phyloP scores from a whole-genome alignment of 2,329 filamentous ascomycete genomes.

The Microthyrium microscopicum region DNA sequence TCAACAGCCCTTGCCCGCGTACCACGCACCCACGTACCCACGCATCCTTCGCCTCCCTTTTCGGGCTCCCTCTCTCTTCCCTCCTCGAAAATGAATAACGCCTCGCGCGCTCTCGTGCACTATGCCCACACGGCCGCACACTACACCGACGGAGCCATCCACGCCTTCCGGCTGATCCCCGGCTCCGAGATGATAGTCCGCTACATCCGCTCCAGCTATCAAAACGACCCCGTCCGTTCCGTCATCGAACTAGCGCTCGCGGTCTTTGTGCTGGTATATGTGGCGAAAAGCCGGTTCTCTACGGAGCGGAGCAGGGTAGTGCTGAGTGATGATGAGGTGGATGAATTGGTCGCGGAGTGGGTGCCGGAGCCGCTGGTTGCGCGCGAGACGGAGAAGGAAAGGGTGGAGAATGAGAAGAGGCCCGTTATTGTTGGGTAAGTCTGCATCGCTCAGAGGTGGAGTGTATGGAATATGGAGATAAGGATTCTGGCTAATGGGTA shows the following conservation, averaged over 20 bases:
- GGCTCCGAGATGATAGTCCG: constrained; percentile 87
- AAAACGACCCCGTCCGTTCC: constrained; percentile 87
- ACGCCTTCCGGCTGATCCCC: constrained; percentile 74
- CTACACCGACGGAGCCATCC: constrained; percentile 26
- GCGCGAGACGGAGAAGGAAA: constrained; percentile 56
- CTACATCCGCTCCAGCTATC: constrained; percentile 94
- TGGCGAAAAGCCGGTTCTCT: constrained; percentile 81
- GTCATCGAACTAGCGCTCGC: constrained; percentile 87
- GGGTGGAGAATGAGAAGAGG: constrained; percentile 65
- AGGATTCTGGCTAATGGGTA: constrained; percentile 6
- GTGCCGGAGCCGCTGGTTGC: constrained; percentile 79
- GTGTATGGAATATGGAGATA: neutral
- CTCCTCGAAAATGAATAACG: no score
- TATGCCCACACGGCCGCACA: neutral
- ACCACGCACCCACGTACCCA: no score
- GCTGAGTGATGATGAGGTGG: constrained; percentile 85
- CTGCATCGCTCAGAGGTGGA: neutral
- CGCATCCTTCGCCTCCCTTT: no score
- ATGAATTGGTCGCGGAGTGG: constrained; percentile 95
- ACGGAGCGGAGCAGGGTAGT: constrained; percentile 80
- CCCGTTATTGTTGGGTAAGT: constrained; percentile 67
- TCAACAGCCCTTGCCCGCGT: no score
- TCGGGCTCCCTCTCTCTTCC: no score
- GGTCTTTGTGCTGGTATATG: constrained; percentile 86
- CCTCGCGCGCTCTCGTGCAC: no score